Evolutionary conservation across 2,329 filamentous ascomycete species (phyloP), one percentile per base, ranked within the genome.

Genomic region (Fusarium abutilonis): DNA sequence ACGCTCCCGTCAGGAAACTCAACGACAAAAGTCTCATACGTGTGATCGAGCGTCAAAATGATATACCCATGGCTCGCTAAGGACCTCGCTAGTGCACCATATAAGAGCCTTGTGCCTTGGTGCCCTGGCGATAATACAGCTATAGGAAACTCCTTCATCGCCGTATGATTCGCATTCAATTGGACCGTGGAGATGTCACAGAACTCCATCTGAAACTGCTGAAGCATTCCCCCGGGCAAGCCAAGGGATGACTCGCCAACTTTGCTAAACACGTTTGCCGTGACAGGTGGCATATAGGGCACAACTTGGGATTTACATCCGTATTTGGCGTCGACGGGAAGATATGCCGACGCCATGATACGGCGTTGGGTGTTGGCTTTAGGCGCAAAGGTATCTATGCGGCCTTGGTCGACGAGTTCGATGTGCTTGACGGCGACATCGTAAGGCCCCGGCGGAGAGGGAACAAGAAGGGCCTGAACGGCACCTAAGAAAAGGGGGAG

Each of bases 21-120:
- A n/a, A 83, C 75, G 13, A 79, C 72, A 4, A 67, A 55, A 1
- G 76, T 71, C 46, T 82, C 80, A 52, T 79, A 76, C 0, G 81
- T 75, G 49, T 83, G 81, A 57, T 83, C 82, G 43, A 83, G 68
- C 1, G 79, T 72, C 6, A 81, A 67, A 6, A 83, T 76, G 11
- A 75, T 73, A 52, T 77, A 79, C 1, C 80, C 80, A 5, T 76
- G 72, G 9, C 77, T 78, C 4, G 79, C 79, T n/a, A 83, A 69
- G n/a, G 78, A 75, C n/a, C 75, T 74, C 7, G 78, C 76, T 38
- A 78, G 71, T 7, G 74, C 76, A 7, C 73, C 74, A 64, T 83
- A 80, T 9, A 80, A 44, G 8, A 79, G 64, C 4, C 80, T 73
- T 2, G 76, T 74, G 2, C 74, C 74, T 10, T 74, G 75, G 28